Percentiles rank a stretch among this genome's conserved stretches.
Conservation (phyloP, 1,284 basidiomycete genomes). For the Retiboletus fuscus region DNA sequence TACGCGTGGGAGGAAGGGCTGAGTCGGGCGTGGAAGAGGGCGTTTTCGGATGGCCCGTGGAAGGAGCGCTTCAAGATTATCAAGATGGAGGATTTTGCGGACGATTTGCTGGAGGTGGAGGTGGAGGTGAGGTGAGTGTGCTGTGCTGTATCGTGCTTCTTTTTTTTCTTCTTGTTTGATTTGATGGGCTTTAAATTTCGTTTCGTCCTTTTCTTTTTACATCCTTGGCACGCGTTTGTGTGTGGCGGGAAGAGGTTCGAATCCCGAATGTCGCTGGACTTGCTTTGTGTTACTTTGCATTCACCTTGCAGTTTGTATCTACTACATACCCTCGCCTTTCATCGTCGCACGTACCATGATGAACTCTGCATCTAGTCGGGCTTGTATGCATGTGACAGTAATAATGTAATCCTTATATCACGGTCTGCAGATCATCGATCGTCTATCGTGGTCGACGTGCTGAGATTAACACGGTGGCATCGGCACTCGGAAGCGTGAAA, state of each 20-base stretch:
- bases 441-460: too few relatives aligned
- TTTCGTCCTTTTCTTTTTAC: neutral
- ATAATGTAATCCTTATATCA: too few relatives aligned
- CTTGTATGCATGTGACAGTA: conserved; percentile 11
- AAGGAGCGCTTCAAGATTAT: conserved; percentile 63
- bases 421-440: too few relatives aligned
- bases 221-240: neutral
- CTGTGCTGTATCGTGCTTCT: neutral
- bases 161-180: neutral
- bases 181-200: neutral
- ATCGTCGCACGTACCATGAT: conserved; percentile 9
- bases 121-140: conserved; percentile 36
- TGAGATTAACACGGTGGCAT: too few relatives aligned
- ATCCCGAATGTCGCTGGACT: conserved; percentile 2
- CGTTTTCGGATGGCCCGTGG: conserved; percentile 67
- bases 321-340: conserved; percentile 8
- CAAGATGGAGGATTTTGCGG: conserved; percentile 71
- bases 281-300: conserved; percentile 19
- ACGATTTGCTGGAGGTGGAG: conserved; percentile 61
- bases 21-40: conserved; percentile 76
- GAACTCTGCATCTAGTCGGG: conserved; percentile 8
- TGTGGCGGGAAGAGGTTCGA: neutral
- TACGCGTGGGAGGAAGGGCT: conserved; percentile 86
- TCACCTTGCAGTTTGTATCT: conserved; percentile 29
- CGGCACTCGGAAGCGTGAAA: too few relatives aligned